Evolutionary conservation across 2,329 filamentous ascomycete genomes (phyloP).

Genomic region (Colletotrichum eleusines): DNA sequence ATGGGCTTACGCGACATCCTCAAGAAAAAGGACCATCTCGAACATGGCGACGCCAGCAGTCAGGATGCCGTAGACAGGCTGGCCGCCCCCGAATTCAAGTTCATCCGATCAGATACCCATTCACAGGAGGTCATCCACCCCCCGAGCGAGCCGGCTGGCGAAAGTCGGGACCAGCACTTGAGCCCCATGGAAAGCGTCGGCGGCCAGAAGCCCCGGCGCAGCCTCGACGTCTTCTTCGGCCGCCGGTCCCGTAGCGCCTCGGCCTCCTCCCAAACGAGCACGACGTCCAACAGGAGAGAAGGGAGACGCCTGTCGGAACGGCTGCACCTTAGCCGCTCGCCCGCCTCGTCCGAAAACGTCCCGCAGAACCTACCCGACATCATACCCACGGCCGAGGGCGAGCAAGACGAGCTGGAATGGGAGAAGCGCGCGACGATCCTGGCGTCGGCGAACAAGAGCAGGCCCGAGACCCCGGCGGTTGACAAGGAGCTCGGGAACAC

Average conservation of each 20-base stretch:
- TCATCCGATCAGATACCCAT: constrained; percentile 86
- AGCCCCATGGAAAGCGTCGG: constrained; percentile 44
- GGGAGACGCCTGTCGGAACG: constrained; percentile 72
- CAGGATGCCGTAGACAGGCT: constrained; percentile 48
- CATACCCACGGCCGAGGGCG: constrained; percentile 58
- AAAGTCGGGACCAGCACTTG: constrained; percentile 46
- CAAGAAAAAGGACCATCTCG: constrained; percentile 64
- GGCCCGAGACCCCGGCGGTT: constrained; percentile 54
- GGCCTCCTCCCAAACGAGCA: constrained; percentile 56
- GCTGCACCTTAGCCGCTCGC: constrained; percentile 73
- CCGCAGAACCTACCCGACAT: constrained; percentile 86
- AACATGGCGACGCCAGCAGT: constrained; percentile 51
- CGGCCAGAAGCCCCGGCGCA: constrained; percentile 54
- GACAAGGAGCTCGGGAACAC: constrained; percentile 21
- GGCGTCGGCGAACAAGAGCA: constrained; percentile 71
- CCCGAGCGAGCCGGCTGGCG: constrained; percentile 57
- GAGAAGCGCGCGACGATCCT: constrained; percentile 93
- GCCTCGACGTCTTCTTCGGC: constrained; percentile 60
- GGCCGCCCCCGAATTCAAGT: constrained; percentile 76
- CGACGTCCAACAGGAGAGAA: constrained; percentile 47
- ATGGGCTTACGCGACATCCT: constrained; percentile 68
- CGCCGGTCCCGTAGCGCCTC: constrained; percentile 63
- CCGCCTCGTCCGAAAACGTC: constrained; percentile 76
- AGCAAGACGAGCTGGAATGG: constrained; percentile 80
- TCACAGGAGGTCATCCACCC: constrained; percentile 83